Percentiles rank a stretch among this genome's conserved stretches.
Evolutionary conservation across 1,284 basidiomycete genomes (phyloP).

Genomic region (Cryptococcus sp.): DNA sequence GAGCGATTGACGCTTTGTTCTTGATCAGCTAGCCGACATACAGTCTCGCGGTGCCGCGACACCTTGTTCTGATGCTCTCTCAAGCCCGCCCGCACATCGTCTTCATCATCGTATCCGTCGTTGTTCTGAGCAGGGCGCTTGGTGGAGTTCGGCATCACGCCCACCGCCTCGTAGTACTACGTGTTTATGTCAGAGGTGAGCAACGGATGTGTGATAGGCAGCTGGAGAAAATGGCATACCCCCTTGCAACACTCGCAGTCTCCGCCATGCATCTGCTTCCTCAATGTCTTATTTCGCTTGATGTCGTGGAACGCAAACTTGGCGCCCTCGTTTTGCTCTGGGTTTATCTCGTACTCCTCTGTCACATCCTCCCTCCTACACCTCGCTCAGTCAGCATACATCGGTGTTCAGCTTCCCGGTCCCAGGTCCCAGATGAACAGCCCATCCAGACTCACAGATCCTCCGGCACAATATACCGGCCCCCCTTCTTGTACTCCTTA

Average conservation of each 20-base stretch:
- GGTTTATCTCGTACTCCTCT: constrained; percentile 64
- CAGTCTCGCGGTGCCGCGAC: constrained; percentile 65
- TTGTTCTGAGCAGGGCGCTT: constrained; percentile 65
- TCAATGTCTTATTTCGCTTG: constrained; percentile 63
- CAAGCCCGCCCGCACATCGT: constrained; percentile 37
- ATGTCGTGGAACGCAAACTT: constrained; percentile 71
- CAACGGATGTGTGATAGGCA: background rate
- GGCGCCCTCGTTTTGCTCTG: constrained; percentile 62
- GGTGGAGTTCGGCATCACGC: constrained; percentile 63
- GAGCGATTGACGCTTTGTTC: too few species aligned
- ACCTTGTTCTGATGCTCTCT: constrained; percentile 66
- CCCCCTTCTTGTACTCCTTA: constrained; percentile 40
- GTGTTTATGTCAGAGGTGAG: background rate
- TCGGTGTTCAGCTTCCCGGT: background rate
- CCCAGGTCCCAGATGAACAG: background rate
- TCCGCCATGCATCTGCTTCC: constrained; percentile 66
- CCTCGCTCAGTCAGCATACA: background rate
- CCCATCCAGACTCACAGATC: constrained; percentile 27
- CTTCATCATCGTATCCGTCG: constrained; percentile 17
- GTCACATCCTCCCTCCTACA: constrained; percentile 56
- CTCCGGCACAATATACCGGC: constrained; percentile 36
- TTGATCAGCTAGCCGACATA: constrained; percentile 16
- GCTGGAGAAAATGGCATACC: constrained; percentile 53
- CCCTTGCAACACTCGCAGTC: constrained; percentile 82
- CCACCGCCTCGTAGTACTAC: constrained; percentile 76